Evolutionary conservation across 257 asterid genomes (phyloP).

Genomic region (Nicotiana attenuata): DNA sequence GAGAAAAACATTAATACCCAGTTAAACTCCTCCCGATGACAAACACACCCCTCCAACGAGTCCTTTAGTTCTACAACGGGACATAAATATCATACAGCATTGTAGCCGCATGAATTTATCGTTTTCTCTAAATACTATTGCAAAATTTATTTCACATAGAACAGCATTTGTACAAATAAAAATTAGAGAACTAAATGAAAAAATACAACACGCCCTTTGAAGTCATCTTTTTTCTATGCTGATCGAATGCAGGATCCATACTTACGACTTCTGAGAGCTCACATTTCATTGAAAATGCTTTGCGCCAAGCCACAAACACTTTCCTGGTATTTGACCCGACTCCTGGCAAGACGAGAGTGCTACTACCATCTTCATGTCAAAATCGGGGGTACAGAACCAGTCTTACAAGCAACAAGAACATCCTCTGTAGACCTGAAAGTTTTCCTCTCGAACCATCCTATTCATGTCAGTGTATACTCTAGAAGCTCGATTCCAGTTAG

Average conservation of each 20-base stretch:
- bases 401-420: background rate
- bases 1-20: background rate
- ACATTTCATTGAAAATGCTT: background rate
- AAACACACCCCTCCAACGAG: background rate
- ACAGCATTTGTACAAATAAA: slow-evolving; percentile 1
- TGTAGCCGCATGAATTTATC: background rate
- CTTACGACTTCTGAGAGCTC: background rate
- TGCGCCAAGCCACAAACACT: background rate
- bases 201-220: slow-evolving; percentile 3
- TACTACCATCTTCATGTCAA: background rate
- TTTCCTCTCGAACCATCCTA: background rate
- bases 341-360: background rate
- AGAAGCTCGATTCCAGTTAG: background rate
- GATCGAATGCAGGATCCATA: background rate
- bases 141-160: slow-evolving; percentile 4
- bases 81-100: background rate
- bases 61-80: background rate
- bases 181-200: slow-evolving; percentile 2
- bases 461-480: background rate
- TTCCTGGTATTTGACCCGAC: background rate
- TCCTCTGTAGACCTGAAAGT: background rate
- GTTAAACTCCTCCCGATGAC: too few relatives aligned
- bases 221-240: background rate
- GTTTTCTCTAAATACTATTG: background rate
- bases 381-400: background rate